Percentiles rank a stretch among this genome's conserved stretches.
phyloP scores from a whole-genome alignment of 73 alveolate genomes.

The Paramecium bursaria region DNA sequence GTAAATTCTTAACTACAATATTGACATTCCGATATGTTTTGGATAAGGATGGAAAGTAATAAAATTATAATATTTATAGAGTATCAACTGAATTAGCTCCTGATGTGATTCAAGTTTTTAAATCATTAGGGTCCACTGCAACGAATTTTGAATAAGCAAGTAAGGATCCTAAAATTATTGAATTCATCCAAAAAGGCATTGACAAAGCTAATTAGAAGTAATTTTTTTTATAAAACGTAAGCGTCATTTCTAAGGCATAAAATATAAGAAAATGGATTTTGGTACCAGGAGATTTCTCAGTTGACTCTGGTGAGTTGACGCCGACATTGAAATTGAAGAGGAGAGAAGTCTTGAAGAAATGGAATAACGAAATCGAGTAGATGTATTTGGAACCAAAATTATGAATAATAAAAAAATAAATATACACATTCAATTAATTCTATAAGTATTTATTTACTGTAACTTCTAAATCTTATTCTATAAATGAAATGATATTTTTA shows the following conservation, averaged over 20 bases:
- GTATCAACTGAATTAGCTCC: slow-evolving; percentile 80
- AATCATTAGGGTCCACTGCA: slow-evolving; percentile 62
- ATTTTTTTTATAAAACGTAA: neutral
- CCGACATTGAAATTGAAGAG: slow-evolving; percentile 92
- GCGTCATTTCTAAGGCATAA: slow-evolving; percentile 82
- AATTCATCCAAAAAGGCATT: slow-evolving; percentile 66
- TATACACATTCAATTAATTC: neutral
- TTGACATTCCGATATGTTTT: slow-evolving; percentile 75
- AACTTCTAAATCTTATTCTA: too few species aligned
- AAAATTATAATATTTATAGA: neutral
- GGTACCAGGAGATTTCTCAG: slow-evolving; percentile 78
- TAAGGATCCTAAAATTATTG: slow-evolving; percentile 63
- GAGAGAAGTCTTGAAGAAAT: slow-evolving; percentile 77
- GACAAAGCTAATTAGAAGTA: slow-evolving; percentile 78
- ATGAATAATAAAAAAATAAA: neutral
- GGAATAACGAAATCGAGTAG: slow-evolving; percentile 74
- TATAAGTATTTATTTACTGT: neutral
- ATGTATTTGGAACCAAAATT: slow-evolving; percentile 78
- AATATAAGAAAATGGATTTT: slow-evolving; percentile 80
- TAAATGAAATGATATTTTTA: too few species aligned
- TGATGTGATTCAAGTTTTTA: slow-evolving; percentile 73
- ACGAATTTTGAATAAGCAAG: slow-evolving; percentile 78
- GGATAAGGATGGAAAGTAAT: slow-evolving; percentile 74
- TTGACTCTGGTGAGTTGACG: slow-evolving; percentile 90
- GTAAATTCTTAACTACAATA: slow-evolving; percentile 76